A percentile compares a stretch with the other conserved stretches of the same genome.
These are phyloP conservation scores for Secale cereale DNA, from an alignment of 176 grass and related monocot species.

Conservation along the genomic window DNA sequence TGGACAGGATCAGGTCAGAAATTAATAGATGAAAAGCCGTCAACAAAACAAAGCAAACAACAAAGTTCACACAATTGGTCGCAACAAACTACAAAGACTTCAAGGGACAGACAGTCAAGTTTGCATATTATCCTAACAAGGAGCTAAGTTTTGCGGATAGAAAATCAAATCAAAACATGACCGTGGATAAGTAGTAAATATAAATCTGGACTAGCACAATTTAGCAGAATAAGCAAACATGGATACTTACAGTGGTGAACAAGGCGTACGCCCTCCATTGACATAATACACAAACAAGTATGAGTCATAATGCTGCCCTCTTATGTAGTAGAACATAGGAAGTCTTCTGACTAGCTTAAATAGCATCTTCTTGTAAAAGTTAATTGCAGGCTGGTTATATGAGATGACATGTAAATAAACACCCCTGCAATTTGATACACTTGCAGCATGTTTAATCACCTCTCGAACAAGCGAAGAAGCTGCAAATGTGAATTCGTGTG, in stretches of 20 bases:
- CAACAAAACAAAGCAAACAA: conserved; percentile 6
- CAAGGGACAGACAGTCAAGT: not conserved
- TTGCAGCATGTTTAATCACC: conserved; percentile 92
- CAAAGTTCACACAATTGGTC: not conserved
- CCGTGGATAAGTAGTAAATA: conserved; percentile 7
- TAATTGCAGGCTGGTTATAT: conserved; percentile 93
- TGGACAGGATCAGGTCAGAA: conserved; percentile 9
- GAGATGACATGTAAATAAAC: conserved; percentile 99
- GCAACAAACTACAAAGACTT: not conserved
- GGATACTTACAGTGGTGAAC: conserved; percentile 84
- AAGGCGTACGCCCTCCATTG: conserved; percentile 75
- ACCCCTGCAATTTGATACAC: conserved; percentile 82
- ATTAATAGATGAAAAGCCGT: conserved; percentile 11
- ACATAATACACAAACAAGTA: conserved; percentile 95
- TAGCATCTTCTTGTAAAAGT: conserved; percentile 96
- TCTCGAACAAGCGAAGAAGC: conserved; percentile 83
- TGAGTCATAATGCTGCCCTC: conserved; percentile 87
- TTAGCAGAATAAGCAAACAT: not conserved
- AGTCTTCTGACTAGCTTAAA: conserved; percentile 88
- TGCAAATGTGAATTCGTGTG: conserved; percentile 42
- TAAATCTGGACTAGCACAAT: not conserved
- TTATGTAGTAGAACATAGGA: conserved; percentile 91
- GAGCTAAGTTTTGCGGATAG: not conserved
- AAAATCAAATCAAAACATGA: conserved; percentile 4
- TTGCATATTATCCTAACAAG: not conserved